phyloP scores from a whole-genome alignment of 768 basidiomycete species.

The Mycena albidolilacea region DNA sequence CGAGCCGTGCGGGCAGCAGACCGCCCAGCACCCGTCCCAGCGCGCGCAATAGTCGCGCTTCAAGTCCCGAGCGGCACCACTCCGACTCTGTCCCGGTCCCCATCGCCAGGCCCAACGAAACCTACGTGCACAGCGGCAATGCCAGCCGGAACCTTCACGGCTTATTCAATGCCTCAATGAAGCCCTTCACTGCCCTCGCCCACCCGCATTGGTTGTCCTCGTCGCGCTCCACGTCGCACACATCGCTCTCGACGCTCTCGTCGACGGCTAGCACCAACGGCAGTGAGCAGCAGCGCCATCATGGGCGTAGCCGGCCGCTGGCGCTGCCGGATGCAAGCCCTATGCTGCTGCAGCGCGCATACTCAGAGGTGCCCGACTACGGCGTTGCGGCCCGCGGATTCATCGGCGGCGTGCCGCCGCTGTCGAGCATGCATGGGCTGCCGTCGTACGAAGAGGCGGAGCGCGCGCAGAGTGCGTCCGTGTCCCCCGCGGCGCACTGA shows the following conservation, averaged over 20 bases:
- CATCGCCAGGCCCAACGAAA: slow-evolving; percentile 54
- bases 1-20: slow-evolving; percentile 44
- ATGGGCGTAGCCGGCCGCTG: slow-evolving; percentile 37
- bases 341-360: slow-evolving; percentile 70
- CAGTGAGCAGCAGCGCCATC: slow-evolving; percentile 33
- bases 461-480: slow-evolving; percentile 34
- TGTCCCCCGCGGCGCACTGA: slow-evolving; percentile 19
- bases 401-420: slow-evolving; percentile 91
- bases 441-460: slow-evolving; percentile 89
- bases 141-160: slow-evolving; percentile 67
- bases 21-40: slow-evolving; percentile 48
- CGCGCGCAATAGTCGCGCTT: slow-evolving; percentile 61
- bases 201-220: slow-evolving; percentile 56
- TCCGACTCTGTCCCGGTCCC: slow-evolving; percentile 32
- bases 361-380: slow-evolving; percentile 90
- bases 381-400: slow-evolving; percentile 88
- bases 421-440: slow-evolving; percentile 80
- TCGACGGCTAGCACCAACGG: slow-evolving; percentile 14
- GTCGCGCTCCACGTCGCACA: slow-evolving; percentile 53
- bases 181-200: slow-evolving; percentile 68
- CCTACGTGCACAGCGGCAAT: slow-evolving; percentile 66
- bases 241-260: slow-evolving; percentile 30
- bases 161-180: slow-evolving; percentile 74
- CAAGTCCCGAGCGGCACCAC: slow-evolving; percentile 68
- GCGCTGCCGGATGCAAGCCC: slow-evolving; percentile 39